phyloP scores from a whole-genome alignment of 2,329 filamentous ascomycete species.

The Bipolaris bicolor region DNA sequence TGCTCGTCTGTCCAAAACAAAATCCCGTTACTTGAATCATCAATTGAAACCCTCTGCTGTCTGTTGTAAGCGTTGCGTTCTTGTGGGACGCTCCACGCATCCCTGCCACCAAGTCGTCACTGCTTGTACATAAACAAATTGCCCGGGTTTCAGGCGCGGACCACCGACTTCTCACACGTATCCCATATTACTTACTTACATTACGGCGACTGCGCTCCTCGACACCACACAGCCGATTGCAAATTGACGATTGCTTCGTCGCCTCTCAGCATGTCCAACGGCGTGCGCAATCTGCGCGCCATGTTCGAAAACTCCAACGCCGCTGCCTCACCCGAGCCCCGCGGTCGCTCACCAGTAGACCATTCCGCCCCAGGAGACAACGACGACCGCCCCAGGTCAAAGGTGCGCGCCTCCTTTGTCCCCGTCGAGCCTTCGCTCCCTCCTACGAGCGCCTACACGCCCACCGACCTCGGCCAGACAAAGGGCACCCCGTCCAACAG shows the following conservation, averaged over 20 bases:
- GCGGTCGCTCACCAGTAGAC: slow-evolving; percentile 53
- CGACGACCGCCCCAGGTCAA: slow-evolving; percentile 49
- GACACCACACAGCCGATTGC: slow-evolving; percentile 23
- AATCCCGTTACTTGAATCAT: not conserved
- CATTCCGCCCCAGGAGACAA: slow-evolving; percentile 35
- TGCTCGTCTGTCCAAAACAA: not conserved
- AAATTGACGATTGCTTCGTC: slow-evolving; percentile 34
- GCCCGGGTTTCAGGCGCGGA: slow-evolving; percentile 29
- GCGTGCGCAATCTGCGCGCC: slow-evolving; percentile 57
- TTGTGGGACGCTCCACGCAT: slow-evolving; percentile 17
- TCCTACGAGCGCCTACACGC: slow-evolving; percentile 30
- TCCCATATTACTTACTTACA: slow-evolving; percentile 16
- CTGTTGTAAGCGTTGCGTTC: slow-evolving; percentile 29
- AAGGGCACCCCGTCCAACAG: slow-evolving; percentile 40
- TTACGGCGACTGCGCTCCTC: slow-evolving; percentile 13
- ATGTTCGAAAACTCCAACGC: slow-evolving; percentile 55
- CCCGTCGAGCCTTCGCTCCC: slow-evolving; percentile 45
- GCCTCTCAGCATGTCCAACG: slow-evolving; percentile 55
- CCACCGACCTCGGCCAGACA: slow-evolving; percentile 32
- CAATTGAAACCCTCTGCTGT: slow-evolving; percentile 11
- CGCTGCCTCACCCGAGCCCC: slow-evolving; percentile 49
- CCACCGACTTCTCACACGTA: slow-evolving; percentile 36
- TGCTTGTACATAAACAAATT: slow-evolving; percentile 35
- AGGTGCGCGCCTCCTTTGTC: slow-evolving; percentile 57
- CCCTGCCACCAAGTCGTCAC: slow-evolving; percentile 26